phyloP scores from a whole-genome alignment of 2,329 filamentous ascomycete genomes.

The Hymenoscyphus scutula region DNA sequence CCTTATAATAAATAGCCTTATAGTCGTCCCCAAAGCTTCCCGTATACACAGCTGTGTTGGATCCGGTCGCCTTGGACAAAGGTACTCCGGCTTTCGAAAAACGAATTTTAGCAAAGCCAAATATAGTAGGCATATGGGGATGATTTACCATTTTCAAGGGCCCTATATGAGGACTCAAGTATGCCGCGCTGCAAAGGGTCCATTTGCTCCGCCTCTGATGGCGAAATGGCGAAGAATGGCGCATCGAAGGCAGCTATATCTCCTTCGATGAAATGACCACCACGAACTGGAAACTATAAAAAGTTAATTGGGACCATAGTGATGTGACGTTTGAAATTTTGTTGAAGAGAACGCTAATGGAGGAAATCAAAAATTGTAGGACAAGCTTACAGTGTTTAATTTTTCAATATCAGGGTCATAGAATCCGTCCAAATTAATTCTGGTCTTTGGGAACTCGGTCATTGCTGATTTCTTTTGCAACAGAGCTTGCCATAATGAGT shows the following conservation, averaged over 20 bases:
- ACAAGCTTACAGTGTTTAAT: neutral
- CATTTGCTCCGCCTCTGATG: conserved; percentile 48
- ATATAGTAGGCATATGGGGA: neutral
- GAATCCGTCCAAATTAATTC: conserved; percentile 47
- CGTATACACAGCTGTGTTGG: conserved; percentile 33
- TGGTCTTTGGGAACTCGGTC: conserved; percentile 32
- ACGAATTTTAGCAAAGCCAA: neutral
- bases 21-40: conserved; percentile 36
- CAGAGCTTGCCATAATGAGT: conserved; percentile 73
- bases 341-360: neutral
- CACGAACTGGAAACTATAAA: neutral
- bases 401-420: conserved; percentile 32
- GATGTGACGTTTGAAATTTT: neutral
- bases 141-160: conserved; percentile 17
- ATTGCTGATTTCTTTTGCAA: conserved; percentile 64
- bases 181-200: conserved; percentile 41
- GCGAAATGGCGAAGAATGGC: conserved; percentile 40
- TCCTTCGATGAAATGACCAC: conserved; percentile 35
- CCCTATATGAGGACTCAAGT: conserved; percentile 16
- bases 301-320: neutral
- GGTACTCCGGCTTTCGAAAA: conserved; percentile 12
- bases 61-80: conserved; percentile 15
- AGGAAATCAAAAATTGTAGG: too few species aligned
- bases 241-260: conserved; percentile 40
- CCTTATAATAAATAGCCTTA: conserved; percentile 3